Evolutionary conservation across 2,329 filamentous ascomycete genomes (phyloP), one percentile per base, ranked within the genome.

Genomic region (Colletotrichum magnum): DNA sequence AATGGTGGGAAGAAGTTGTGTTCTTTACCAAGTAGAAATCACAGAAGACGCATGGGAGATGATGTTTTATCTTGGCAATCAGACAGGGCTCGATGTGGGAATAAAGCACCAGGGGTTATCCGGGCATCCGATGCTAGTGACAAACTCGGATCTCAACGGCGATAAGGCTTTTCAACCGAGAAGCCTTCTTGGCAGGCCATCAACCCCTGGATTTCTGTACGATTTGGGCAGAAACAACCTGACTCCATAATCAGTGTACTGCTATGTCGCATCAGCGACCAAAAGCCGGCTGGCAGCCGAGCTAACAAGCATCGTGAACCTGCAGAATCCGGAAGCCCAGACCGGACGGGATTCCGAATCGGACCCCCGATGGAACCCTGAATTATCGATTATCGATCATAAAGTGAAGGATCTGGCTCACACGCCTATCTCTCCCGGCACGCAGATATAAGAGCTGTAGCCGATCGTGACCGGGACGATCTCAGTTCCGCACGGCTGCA

Each of bases 251-350:
- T 18, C n/a, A 39, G 16, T 47, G 1, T 18, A 0, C n/a, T 48
- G 10, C 45, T 2, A 48, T 48, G 45, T 48, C 16, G 9, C 45
- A 48, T 48, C 16, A 10, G 15, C 15, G 16, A 21, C 45, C 18
- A 18, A 43, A 15, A n/a, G 6, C 4, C 13, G 13, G 12, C 12
- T 47, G 43, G 45, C n/a, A 26, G 21, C 56, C 39, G 56, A 58
- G n/a, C 21, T n/a, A 36, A 21, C 39, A 21, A 16, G 41, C 36
- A 58, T 45, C 5, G 18, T 6, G 41, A 58, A 24, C 56, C 56
- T 58, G 41, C 56, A 45, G 41, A 21, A 59, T 59, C 15, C 12
- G 57, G 57, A 59, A 59, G 43, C 32, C 10, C n/a, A 36, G n/a
- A 24, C 48, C 48, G 48, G 12, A 28, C 48, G 24, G 28, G 48